Percentiles rank a stretch among this genome's conserved stretches.
Evolutionary conservation across 352 stramenopile species (phyloP).

Genomic region (Pythium scleroteichum): DNA sequence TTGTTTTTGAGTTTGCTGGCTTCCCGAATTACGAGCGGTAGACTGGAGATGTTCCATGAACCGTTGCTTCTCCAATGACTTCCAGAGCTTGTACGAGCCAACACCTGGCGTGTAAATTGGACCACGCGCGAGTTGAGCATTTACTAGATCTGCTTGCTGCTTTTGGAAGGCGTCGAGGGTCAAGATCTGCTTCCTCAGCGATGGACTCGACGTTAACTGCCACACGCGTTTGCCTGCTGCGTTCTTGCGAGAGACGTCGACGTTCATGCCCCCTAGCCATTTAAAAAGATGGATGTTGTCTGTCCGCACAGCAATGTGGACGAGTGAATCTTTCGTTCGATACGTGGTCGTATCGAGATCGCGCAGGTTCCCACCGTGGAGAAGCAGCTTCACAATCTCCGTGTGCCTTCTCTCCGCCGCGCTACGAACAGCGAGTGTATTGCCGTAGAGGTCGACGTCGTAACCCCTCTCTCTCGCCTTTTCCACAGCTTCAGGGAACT

Average conservation of each 20-base stretch:
- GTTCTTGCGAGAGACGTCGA: background rate
- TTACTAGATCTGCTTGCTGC: background rate
- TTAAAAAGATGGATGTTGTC: slow-evolving; percentile 9
- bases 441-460: background rate
- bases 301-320: slow-evolving; percentile 9
- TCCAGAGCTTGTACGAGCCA: background rate
- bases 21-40: no score
- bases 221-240: slow-evolving; percentile 8
- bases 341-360: slow-evolving; percentile 19
- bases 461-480: background rate
- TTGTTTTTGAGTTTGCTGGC: no score
- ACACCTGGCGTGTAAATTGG: no score
- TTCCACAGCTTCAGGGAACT: no score
- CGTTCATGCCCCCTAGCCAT: background rate
- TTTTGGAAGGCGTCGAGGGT: background rate
- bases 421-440: slow-evolving; percentile 7
- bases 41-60: no score
- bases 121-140: background rate
- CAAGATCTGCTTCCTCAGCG: background rate
- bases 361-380: slow-evolving; percentile 6
- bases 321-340: slow-evolving; percentile 10
- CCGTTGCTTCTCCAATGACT: background rate
- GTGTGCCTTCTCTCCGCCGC: background rate
- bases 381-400: slow-evolving; percentile 7
- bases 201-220: slow-evolving; percentile 1